Evolutionary conservation across 257 asterid species (phyloP).

Genomic region (Solanum sejunctum): DNA sequence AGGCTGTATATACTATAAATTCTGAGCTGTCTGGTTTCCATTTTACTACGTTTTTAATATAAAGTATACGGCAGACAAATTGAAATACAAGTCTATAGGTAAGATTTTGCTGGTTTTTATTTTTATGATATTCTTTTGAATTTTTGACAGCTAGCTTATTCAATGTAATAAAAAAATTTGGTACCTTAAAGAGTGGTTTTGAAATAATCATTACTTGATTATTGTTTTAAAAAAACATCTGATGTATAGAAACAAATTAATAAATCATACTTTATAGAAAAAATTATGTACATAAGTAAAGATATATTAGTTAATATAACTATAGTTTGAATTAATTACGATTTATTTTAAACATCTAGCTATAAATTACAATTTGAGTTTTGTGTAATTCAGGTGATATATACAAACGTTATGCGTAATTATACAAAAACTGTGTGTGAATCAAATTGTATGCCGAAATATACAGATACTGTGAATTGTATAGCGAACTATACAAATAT

Average conservation of each 20-base stretch:
- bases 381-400: too few species aligned
- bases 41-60: neutral
- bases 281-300: too few species aligned
- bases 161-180: neutral
- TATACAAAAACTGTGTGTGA: too few species aligned
- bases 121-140: neutral
- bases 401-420: too few species aligned
- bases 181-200: neutral
- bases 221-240: neutral
- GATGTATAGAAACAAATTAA: neutral
- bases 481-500: too few species aligned
- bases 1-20: neutral
- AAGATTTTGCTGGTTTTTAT: constrained; percentile 4
- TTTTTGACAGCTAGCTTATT: constrained; percentile 5
- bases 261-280: neutral
- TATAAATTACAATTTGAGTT: too few species aligned
- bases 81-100: neutral
- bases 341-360: too few species aligned
- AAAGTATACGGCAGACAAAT: neutral
- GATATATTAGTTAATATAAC: too few species aligned
- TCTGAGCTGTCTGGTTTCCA: neutral
- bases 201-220: neutral
- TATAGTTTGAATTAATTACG: too few species aligned
- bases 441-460: too few species aligned
- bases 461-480: too few species aligned